Base-by-base conservation (phyloP, 495 filamentous ascomycete species). In the Penicillium roqueforti region DNA sequence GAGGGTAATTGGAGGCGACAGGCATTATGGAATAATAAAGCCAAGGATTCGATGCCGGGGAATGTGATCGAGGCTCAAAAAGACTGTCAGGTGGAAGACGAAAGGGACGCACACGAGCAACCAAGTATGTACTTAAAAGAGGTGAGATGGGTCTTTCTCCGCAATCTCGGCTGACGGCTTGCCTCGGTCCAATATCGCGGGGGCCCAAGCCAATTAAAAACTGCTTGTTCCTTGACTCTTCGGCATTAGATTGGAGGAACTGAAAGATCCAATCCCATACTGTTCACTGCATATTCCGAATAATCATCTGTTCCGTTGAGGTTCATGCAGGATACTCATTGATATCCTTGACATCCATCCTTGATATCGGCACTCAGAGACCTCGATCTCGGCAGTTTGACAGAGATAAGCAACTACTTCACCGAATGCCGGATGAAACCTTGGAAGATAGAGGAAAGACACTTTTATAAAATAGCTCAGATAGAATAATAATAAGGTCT, bases 1-100 rank as follows among this genome's bases (percentile, higher is more conserved):
- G 41, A 7, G 73, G 68, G 41, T 74, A 76, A 13, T 53, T 55
- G 23, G 75, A 78, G 28, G 69, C 54, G 53, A 74, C 68, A 6
- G 74, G 74, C 75, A 78, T 68, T 61, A 54, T 62, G 63, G 59
- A 60, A 56, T 56, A 34, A 50, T 16, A 29, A 44, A 59, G 42
- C 38, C 44, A 53, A 48, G 14, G 41, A 31, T 51, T 44, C 57
- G 60, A 59, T 59, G 42, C 2, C 50, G 59, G 54, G 56, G 56
- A 31, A 32, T 26, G 40, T 23, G 29, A 18, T 37, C 2, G 43
- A 49, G 34, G 52, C 45, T 47, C 26, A 38, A 31, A 18, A 16
- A 38, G 23, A 37, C 26, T 36, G 50, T 39, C 11, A 47, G 19
- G 20, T 34, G 39, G 51, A 48, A 36, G 25, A 47, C 14, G 4